Evolutionary conservation across 1,284 basidiomycete species (phyloP).

Genomic region (Cutaneotrichosporon sp.): DNA sequence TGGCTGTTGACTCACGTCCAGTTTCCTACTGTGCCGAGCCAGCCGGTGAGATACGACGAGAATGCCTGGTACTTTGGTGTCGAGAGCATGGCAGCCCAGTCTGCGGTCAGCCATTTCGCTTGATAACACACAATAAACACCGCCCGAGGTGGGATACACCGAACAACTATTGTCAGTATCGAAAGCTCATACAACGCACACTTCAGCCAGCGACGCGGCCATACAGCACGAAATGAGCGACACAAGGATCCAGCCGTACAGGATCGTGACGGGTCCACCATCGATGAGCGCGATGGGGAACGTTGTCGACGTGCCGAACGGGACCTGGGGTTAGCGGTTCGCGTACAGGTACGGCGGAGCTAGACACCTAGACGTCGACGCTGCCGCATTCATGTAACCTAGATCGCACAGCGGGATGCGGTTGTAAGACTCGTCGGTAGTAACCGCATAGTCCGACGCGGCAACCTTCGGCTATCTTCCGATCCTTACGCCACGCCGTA

Average conservation of each 20-base stretch:
- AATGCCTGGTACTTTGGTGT: conserved; percentile 53
- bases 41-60: conserved; percentile 55
- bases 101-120: conserved; percentile 21
- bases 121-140: conserved; percentile 52
- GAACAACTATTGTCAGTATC: conserved; percentile 44
- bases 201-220: conserved; percentile 54
- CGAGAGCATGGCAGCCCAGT: conserved; percentile 55
- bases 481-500: conserved; percentile 8
- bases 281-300: conserved; percentile 54
- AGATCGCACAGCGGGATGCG: too few relatives aligned
- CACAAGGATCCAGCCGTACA: conserved; percentile 56
- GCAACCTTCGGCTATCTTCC: not conserved
- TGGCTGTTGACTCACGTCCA: conserved; percentile 48
- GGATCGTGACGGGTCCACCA: conserved; percentile 53
- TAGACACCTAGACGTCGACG: too few relatives aligned
- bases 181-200: conserved; percentile 27
- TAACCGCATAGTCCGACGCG: too few relatives aligned
- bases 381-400: too few relatives aligned
- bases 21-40: conserved; percentile 56
- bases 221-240: conserved; percentile 55
- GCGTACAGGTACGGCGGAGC: too few relatives aligned
- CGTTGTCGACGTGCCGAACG: conserved; percentile 50
- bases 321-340: conserved; percentile 30
- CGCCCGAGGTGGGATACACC: conserved; percentile 55
- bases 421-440: too few relatives aligned